phyloP scores from a whole-genome alignment of 2,329 filamentous ascomycete species.

The Diplodia scrobiculata region DNA sequence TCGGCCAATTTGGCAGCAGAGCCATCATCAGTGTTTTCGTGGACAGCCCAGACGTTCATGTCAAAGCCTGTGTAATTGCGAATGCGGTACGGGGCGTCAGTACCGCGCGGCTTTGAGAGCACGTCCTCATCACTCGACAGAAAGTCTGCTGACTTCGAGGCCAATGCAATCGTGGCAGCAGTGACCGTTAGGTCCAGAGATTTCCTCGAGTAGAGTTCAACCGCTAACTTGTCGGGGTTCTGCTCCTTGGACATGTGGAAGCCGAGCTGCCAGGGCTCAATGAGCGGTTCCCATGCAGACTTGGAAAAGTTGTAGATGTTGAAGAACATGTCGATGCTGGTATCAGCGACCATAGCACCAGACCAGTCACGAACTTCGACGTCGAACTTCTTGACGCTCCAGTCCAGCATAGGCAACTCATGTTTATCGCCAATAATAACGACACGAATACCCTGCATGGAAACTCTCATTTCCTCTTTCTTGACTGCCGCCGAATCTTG shows the following conservation, averaged over 20 bases:
- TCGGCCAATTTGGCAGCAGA: conserved; percentile 78
- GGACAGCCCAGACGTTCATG: conserved; percentile 74
- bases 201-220: conserved; percentile 87
- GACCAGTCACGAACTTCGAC: conserved; percentile 90
- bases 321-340: conserved; percentile 87
- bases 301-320: conserved; percentile 99
- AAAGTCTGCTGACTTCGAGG: conserved; percentile 90
- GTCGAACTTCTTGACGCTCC: conserved; percentile 87
- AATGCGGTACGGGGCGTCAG: conserved; percentile 89
- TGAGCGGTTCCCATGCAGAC: conserved; percentile 93
- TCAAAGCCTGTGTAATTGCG: conserved; percentile 96
- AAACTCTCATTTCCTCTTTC: conserved; percentile 80
- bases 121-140: conserved; percentile 86
- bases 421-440: conserved; percentile 95
- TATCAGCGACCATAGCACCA: conserved; percentile 79
- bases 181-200: conserved; percentile 90
- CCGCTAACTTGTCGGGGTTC: conserved; percentile 71
- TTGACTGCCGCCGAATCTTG: conserved; percentile 59
- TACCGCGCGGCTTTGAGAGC: conserved; percentile 85
- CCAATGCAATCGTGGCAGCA: conserved; percentile 87
- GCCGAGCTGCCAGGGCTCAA: conserved; percentile 96
- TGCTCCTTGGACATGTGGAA: conserved; percentile 81
- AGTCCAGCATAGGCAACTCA: conserved; percentile 90
- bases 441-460: conserved; percentile 83
- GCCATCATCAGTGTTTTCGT: conserved; percentile 68